Evolutionary conservation across 768 basidiomycete genomes (phyloP).

Genomic region (Hypsizygus marmoreus): DNA sequence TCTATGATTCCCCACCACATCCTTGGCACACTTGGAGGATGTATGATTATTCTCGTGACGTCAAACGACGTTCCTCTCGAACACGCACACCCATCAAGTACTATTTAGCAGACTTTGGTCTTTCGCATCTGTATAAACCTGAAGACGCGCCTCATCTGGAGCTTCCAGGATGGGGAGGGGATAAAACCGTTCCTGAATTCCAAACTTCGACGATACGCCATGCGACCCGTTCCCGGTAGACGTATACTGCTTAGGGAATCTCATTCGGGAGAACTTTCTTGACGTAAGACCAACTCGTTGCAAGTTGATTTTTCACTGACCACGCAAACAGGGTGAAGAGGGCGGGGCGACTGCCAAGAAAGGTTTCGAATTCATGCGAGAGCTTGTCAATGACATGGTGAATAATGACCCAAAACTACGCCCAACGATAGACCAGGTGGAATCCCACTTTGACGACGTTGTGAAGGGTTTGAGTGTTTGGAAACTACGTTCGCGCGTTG

Average conservation of each 20-base stretch:
- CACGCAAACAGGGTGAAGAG: too few relatives aligned
- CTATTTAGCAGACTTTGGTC: conserved; percentile 26
- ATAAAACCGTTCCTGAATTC: conserved; percentile 39
- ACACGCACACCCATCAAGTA: conserved; percentile 21
- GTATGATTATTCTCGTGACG: conserved; percentile 4
- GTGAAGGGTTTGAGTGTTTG: conserved; percentile 16
- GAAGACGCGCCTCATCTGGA: conserved; percentile 24
- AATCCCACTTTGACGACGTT: conserved; percentile 24
- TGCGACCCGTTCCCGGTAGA: conserved; percentile 37
- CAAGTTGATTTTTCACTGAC: too few relatives aligned
- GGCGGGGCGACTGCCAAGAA: too few relatives aligned
- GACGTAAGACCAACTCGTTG: too few relatives aligned
- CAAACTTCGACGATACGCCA: conserved; percentile 14
- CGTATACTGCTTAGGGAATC: conserved; percentile 39
- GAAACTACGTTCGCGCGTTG: conserved; percentile 31
- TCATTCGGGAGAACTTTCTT: conserved; percentile 22
- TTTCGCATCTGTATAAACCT: conserved; percentile 21
- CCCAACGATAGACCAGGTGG: conserved; percentile 33
- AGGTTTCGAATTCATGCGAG: conserved; percentile 23
- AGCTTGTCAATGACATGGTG: conserved; percentile 22
- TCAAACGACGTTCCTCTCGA: conserved; percentile 9
- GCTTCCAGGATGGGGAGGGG: conserved; percentile 35
- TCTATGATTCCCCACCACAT: conserved; percentile 14
- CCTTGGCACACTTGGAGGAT: conserved; percentile 6
- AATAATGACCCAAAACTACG: conserved; percentile 29